These are phyloP conservation scores for Leccinum broughii DNA, from an alignment of 768 basidiomycete genomes.

Conservation along the genomic window DNA sequence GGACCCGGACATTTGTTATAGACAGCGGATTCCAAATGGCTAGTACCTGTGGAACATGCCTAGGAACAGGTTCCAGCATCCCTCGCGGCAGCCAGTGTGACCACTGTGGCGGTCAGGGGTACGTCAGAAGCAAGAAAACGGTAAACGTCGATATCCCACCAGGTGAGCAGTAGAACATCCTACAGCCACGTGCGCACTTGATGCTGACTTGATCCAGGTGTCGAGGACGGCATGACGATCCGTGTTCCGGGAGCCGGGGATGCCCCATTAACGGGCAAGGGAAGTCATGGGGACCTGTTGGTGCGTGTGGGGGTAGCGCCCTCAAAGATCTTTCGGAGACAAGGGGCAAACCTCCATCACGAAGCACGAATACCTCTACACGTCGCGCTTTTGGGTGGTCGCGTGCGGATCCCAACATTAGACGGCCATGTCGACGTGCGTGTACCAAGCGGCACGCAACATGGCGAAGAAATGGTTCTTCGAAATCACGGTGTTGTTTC, in stretches of 20 bases:
- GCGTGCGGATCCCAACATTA: slow-evolving; percentile 88
- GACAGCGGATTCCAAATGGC: slow-evolving; percentile 97
- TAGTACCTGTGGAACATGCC: slow-evolving; percentile 81
- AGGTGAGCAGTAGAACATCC: slow-evolving; percentile 49
- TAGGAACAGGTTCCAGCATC: slow-evolving; percentile 77
- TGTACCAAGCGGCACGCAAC: slow-evolving; percentile 90
- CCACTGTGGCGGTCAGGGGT: slow-evolving; percentile 83
- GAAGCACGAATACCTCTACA: slow-evolving; percentile 89
- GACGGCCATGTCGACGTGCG: slow-evolving; percentile 96
- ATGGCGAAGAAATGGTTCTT: slow-evolving; percentile 95
- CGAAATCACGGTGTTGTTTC: slow-evolving; percentile 80
- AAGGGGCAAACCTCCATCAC: slow-evolving; percentile 90
- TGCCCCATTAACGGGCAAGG: slow-evolving; percentile 76
- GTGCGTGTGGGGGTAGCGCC: slow-evolving; percentile 83
- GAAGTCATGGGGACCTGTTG: slow-evolving; percentile 79
- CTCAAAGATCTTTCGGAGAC: slow-evolving; percentile 84
- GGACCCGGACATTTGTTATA: slow-evolving; percentile 85
- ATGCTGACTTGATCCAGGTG: slow-evolving; percentile 49
- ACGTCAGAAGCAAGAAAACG: slow-evolving; percentile 75
- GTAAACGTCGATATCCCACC: slow-evolving; percentile 84
- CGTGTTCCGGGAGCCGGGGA: slow-evolving; percentile 82
- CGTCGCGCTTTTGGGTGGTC: slow-evolving; percentile 89
- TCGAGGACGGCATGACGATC: slow-evolving; percentile 94
- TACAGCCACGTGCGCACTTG: slow-evolving; percentile 1
- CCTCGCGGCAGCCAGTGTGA: slow-evolving; percentile 79